phyloP scores from a whole-genome alignment of 2,329 filamentous ascomycete genomes.

The Coniochaeta hoffmannii region DNA sequence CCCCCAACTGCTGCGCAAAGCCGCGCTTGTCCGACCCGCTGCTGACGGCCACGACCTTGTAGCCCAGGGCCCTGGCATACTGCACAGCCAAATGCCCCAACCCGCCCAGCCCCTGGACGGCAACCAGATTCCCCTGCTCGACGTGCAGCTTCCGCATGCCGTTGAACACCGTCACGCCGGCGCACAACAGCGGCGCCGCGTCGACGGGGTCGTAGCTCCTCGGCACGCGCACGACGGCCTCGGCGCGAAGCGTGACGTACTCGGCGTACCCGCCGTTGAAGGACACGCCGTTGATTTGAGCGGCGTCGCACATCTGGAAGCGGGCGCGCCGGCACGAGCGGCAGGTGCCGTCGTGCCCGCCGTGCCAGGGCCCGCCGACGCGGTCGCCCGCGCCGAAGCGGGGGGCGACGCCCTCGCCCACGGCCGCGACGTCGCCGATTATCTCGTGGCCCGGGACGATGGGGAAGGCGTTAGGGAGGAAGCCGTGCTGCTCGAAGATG shows the following conservation, averaged over 20 bases:
- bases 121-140: conserved; percentile 44
- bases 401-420: conserved; percentile 50
- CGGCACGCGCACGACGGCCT: conserved; percentile 53
- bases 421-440: conserved; percentile 57
- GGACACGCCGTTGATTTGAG: conserved; percentile 56
- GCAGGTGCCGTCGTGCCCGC: conserved; percentile 56
- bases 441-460: conserved; percentile 64
- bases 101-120: conserved; percentile 64
- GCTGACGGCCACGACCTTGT: conserved; percentile 57
- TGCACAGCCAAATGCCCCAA: conserved; percentile 73
- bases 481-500: conserved; percentile 34
- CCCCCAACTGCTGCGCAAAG: conserved; percentile 57
- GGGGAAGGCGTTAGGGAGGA: conserved; percentile 50
- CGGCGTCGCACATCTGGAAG: conserved; percentile 63
- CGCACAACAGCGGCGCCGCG: conserved; percentile 55
- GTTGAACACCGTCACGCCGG: conserved; percentile 59
- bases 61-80: conserved; percentile 70
- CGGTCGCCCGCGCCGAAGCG: conserved; percentile 56
- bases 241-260: conserved; percentile 52
- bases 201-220: conserved; percentile 41
- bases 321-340: conserved; percentile 53
- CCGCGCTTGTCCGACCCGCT: conserved; percentile 60
- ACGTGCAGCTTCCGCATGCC: conserved; percentile 46
- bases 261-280: conserved; percentile 62
- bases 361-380: conserved; percentile 64